Conservation (phyloP, 2,329 filamentous ascomycete genomes). For the Teratosphaeriaceae sp. region DNA sequence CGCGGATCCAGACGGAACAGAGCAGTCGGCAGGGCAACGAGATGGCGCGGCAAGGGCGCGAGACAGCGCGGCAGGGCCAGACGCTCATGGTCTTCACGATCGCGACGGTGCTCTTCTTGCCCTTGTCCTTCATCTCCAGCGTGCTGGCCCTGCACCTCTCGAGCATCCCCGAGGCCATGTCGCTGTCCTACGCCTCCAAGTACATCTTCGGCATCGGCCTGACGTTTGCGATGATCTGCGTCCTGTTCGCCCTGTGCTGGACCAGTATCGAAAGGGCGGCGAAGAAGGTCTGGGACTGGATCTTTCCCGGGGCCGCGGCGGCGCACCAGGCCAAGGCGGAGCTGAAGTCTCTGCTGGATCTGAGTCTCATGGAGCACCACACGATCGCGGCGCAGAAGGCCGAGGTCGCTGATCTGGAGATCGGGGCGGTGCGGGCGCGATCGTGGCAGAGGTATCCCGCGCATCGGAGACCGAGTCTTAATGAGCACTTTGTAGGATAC, state of each 20-base stretch:
- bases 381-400: neutral
- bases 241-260: conserved; percentile 12
- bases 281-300: neutral
- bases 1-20: conserved; percentile 55
- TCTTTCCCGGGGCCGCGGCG: neutral
- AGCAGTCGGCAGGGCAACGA: conserved; percentile 47
- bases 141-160: conserved; percentile 52
- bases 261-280: neutral
- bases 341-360: neutral
- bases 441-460: neutral
- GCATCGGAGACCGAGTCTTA: neutral
- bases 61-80: conserved; percentile 51
- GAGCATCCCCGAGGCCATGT: too few species aligned
- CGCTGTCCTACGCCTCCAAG: conserved; percentile 43
- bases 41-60: conserved; percentile 24
- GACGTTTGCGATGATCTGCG: conserved; percentile 41
- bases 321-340: neutral
- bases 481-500: conserved; percentile 1
- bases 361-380: neutral
- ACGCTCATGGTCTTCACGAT: conserved; percentile 56
- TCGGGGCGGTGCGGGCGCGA: neutral
- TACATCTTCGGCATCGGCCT: conserved; percentile 52
- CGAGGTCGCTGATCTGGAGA: neutral
- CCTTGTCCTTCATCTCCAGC: conserved; percentile 49
- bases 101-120: conserved; percentile 53